These are phyloP conservation scores for Suhomyces faveliae DNA, from an alignment of 805 yeast species.

Conservation along the genomic window DNA sequence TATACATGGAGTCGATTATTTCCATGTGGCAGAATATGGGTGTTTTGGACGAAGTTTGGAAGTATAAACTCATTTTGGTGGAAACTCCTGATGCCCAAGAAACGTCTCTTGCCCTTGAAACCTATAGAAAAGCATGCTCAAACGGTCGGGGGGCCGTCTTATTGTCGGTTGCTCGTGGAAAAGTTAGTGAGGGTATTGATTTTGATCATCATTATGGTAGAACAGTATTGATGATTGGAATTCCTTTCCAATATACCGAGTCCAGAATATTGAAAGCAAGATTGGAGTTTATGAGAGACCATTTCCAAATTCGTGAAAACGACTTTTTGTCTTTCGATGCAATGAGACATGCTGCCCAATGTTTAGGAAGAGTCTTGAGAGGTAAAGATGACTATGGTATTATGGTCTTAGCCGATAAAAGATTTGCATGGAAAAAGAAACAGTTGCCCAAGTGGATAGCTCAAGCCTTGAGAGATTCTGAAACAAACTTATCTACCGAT, in stretches of 20 bases:
- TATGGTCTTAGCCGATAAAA: constrained; percentile 94
- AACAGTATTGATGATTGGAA: constrained; percentile 97
- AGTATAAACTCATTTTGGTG: constrained; percentile 87
- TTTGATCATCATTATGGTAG: constrained; percentile 98
- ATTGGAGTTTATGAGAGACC: constrained; percentile 88
- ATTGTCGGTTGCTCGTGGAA: constrained; percentile 97
- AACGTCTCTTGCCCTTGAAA: constrained; percentile 91
- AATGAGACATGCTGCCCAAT: constrained; percentile 99
- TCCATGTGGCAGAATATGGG: constrained; percentile 99
- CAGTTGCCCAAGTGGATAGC: constrained; percentile 98
- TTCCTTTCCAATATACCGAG: constrained; percentile 98
- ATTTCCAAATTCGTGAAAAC: constrained; percentile 87
- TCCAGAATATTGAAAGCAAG: constrained; percentile 94
- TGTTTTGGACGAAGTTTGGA: constrained; percentile 97
- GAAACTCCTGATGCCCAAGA: constrained; percentile 99
- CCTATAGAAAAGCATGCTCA: constrained; percentile 92
- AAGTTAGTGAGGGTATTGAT: constrained; percentile 98
- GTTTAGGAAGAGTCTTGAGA: constrained; percentile 93
- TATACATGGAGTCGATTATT: constrained; percentile 96
- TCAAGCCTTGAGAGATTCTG: constrained; percentile 89
- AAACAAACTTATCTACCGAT: constrained; percentile 88
- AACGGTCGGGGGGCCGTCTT: constrained; percentile 98
- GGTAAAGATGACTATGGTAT: constrained; percentile 99
- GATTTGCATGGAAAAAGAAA: constrained; percentile 80
- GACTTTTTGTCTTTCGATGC: constrained; percentile 98